phyloP scores from a whole-genome alignment of 257 asterid species.

The Solanum sitiens region DNA sequence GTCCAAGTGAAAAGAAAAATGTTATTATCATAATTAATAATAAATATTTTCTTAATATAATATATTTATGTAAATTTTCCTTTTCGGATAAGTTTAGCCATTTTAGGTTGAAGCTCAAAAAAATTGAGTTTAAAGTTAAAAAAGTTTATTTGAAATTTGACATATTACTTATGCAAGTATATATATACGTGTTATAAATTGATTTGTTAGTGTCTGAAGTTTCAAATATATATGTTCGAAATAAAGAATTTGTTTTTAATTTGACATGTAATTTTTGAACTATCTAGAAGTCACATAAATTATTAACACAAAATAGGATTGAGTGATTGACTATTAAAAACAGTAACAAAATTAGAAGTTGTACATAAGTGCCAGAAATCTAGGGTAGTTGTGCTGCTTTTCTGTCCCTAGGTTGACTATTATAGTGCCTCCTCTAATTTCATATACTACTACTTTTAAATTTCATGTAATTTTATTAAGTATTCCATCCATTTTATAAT shows the following conservation, averaged over 20 bases:
- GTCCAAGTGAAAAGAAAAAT: no score
- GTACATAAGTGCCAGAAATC: not conserved
- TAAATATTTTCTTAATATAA: no score
- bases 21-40: no score
- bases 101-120: not conserved
- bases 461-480: not conserved
- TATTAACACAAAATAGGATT: not conserved
- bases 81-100: not conserved
- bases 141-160: no score
- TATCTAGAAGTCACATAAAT: not conserved
- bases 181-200: no score
- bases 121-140: not conserved
- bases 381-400: not conserved
- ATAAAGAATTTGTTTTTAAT: no score
- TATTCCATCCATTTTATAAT: not conserved
- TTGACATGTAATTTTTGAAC: not conserved
- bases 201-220: no score
- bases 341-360: not conserved
- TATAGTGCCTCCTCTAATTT: not conserved
- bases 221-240: no score
- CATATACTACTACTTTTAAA: not conserved
- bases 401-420: not conserved
- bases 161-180: no score
- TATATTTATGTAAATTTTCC: no score
- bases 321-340: not conserved